phyloP scores from a whole-genome alignment of 306 rosid species.

The Lathyrus oleraceus region DNA sequence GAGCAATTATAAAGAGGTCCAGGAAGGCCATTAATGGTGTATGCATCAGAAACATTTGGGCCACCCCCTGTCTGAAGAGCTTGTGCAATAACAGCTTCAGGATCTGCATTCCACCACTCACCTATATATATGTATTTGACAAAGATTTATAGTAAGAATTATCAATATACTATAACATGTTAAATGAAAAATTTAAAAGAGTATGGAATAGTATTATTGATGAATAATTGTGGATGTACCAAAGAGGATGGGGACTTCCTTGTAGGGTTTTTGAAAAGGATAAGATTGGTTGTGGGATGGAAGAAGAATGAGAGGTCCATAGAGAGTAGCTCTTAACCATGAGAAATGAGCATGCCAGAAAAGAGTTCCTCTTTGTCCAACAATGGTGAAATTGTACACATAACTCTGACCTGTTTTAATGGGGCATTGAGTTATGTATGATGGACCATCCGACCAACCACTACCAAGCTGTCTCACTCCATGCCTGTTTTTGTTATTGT shows the following conservation, averaged over 20 bases:
- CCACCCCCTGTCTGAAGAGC: conserved; percentile 66
- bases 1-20: conserved; percentile 78
- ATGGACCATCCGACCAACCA: conserved; percentile 77
- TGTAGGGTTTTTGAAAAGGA: conserved; percentile 60
- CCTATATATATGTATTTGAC: conserved; percentile 36
- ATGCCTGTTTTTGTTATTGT: conserved; percentile 52
- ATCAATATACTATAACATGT: too few relatives aligned
- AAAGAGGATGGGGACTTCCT: conserved; percentile 59
- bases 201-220: background rate
- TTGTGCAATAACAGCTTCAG: conserved; percentile 63
- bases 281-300: conserved; percentile 53
- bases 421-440: conserved; percentile 79
- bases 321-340: conserved; percentile 68
- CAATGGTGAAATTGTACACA: conserved; percentile 67
- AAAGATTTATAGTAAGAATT: background rate
- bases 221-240: conserved; percentile 37
- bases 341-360: conserved; percentile 75
- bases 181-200: background rate
- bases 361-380: conserved; percentile 71
- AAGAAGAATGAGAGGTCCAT: conserved; percentile 66
- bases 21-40: conserved; percentile 70
- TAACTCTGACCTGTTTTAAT: conserved; percentile 58
- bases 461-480: conserved; percentile 62
- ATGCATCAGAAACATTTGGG: conserved; percentile 80
- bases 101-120: conserved; percentile 78